A percentile compares a stretch with the other conserved stretches of the same genome.
Conservation (phyloP, 257 asterid species). For the Fraxinus excelsior region DNA sequence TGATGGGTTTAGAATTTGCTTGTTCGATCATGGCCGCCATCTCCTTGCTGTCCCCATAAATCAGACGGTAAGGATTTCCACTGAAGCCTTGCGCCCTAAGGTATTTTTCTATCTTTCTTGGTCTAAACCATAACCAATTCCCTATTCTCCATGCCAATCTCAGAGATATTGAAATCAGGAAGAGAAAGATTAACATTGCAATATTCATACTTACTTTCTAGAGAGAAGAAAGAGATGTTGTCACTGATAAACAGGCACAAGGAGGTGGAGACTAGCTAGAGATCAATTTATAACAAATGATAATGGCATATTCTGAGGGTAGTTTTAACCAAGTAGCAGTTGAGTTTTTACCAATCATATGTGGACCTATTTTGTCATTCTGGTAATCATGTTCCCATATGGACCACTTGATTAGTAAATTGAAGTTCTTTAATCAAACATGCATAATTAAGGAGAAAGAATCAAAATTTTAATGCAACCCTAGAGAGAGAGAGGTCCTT, state of each 20-base stretch:
- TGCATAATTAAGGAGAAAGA: not conserved
- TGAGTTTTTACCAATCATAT: too few relatives aligned
- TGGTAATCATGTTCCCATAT: constrained; percentile 23
- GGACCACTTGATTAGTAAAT: constrained; percentile 39
- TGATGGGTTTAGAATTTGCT: constrained; percentile 45
- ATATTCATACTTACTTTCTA: not conserved
- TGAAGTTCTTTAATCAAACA: not conserved
- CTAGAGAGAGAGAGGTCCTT: not conserved
- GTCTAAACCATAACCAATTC: constrained; percentile 56
- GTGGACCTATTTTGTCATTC: not conserved
- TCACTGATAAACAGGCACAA: not conserved
- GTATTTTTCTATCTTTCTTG: constrained; percentile 40
- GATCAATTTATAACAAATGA: constrained; percentile 33
- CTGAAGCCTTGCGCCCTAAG: constrained; percentile 53
- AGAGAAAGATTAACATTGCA: not conserved
- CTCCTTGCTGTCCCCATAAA: constrained; percentile 57
- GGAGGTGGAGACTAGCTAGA: not conserved
- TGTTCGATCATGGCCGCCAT: constrained; percentile 40
- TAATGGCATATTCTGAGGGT: constrained; percentile 10
- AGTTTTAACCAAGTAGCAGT: too few relatives aligned
- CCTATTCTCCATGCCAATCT: constrained; percentile 37
- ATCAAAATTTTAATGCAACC: not conserved
- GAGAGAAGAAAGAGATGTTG: not conserved
- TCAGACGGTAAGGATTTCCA: constrained; percentile 47
- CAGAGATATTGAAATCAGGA: constrained; percentile 5